Evolutionary conservation across 129 eudicot species (phyloP).

Genomic region (Erigeron canadensis): DNA sequence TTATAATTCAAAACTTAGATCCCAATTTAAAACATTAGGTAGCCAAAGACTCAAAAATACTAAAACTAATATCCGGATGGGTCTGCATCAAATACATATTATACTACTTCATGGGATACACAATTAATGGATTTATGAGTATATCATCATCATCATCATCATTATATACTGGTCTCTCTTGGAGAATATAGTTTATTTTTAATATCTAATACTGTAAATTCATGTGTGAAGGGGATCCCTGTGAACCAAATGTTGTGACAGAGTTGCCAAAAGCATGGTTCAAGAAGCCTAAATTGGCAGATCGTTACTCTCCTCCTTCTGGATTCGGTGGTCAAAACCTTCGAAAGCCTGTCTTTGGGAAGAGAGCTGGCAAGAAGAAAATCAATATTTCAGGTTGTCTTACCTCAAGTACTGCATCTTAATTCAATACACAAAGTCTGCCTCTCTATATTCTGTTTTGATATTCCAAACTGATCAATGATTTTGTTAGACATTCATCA

Average conservation of each 20-base stretch:
- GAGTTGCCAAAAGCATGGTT: constrained; percentile 61
- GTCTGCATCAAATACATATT: too few species aligned
- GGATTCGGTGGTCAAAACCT: constrained; percentile 23
- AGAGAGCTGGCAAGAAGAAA: constrained; percentile 40
- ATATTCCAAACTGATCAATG: not conserved
- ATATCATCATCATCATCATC: too few species aligned
- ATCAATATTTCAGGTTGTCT: constrained; percentile 26
- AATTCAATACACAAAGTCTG: not conserved
- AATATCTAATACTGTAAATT: not conserved
- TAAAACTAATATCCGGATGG: too few species aligned
- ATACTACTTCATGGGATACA: too few species aligned
- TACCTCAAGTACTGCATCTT: not conserved
- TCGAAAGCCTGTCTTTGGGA: constrained; percentile 36
- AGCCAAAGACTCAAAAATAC: too few species aligned
- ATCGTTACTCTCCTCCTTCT: constrained; percentile 28
- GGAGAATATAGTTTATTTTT: not conserved
- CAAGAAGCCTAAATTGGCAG: constrained; percentile 52
- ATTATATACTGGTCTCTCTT: too few species aligned
- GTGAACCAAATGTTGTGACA: constrained; percentile 62
- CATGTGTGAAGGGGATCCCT: constrained; percentile 45
- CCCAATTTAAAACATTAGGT: too few species aligned
- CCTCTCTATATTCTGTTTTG: not conserved
- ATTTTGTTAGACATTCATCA: not conserved
- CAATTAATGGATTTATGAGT: too few species aligned
- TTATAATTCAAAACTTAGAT: too few species aligned